Percentiles rank a stretch among this genome's conserved stretches.
Conservation (phyloP, 805 yeast species). For the Monosporozyma siamensis region DNA sequence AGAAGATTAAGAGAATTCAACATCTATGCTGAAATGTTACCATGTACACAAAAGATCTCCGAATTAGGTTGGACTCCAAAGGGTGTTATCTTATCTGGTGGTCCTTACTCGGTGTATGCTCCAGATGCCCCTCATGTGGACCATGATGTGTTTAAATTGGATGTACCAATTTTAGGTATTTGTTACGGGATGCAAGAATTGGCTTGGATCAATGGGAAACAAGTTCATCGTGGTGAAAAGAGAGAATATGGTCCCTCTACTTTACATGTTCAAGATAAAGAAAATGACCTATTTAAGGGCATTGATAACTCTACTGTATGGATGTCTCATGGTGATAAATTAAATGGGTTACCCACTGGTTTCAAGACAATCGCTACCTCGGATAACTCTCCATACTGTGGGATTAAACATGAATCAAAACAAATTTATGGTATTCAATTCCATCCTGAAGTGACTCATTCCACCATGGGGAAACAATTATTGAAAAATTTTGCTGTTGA, state of each 20-base stretch:
- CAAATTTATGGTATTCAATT: slow-evolving; percentile 91
- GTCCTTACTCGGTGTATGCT: slow-evolving; percentile 95
- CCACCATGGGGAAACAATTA: slow-evolving; percentile 78
- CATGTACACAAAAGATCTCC: slow-evolving; percentile 94
- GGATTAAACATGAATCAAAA: slow-evolving; percentile 67
- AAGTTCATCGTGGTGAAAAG: slow-evolving; percentile 90
- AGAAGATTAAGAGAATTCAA: slow-evolving; percentile 97
- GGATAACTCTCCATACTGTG: slow-evolving; percentile 92
- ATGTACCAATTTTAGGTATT: slow-evolving; percentile 92
- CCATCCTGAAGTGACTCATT: slow-evolving; percentile 98
- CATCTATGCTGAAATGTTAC: slow-evolving; percentile 98
- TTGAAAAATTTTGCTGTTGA: slow-evolving; percentile 87
- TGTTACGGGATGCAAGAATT: slow-evolving; percentile 99
- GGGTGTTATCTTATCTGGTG: slow-evolving; percentile 93
- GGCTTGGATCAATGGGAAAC: slow-evolving; percentile 93
- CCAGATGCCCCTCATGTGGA: slow-evolving; percentile 97
- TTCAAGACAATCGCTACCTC: slow-evolving; percentile 85
- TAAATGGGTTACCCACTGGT: slow-evolving; percentile 81
- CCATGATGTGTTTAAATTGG: slow-evolving; percentile 79
- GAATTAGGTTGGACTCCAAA: slow-evolving; percentile 91
- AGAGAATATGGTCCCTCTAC: slow-evolving; percentile 98
- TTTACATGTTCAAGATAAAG: slow-evolving; percentile 58
- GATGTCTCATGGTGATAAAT: slow-evolving; percentile 99
- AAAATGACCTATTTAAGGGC: slow-evolving; percentile 70
- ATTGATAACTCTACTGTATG: slow-evolving; percentile 94